These are phyloP conservation scores for Solanum hybrid DNA, from an alignment of 305 asterid genomes.

Conservation along the genomic window DNA sequence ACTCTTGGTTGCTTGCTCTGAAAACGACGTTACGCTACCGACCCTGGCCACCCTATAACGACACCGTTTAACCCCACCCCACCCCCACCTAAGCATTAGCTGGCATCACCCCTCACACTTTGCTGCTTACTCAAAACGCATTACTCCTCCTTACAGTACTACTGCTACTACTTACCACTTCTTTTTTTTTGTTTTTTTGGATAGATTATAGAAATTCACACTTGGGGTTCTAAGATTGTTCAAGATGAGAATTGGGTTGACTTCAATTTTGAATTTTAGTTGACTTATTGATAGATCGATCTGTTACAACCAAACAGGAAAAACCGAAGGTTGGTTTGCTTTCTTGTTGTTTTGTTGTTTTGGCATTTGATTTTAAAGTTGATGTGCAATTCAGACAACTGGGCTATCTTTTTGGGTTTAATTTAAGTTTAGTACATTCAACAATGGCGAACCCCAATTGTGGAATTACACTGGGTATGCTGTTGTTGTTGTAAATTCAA, in stretches of 20 bases:
- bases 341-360: neutral
- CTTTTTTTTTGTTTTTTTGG: neutral
- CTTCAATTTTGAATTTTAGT: neutral
- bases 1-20: constrained; percentile 3
- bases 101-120: neutral
- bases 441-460: neutral
- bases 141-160: neutral
- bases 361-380: neutral
- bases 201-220: neutral
- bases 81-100: neutral
- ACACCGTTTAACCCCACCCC: neutral
- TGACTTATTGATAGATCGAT: neutral
- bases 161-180: neutral
- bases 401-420: neutral
- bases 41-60: neutral
- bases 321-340: neutral
- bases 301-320: neutral
- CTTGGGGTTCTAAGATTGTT: neutral
- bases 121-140: neutral
- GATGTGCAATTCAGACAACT: neutral
- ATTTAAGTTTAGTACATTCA: neutral
- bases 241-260: neutral
- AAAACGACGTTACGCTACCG: constrained; percentile 3
- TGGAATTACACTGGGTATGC: neutral
- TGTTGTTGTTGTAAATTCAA: neutral